These are phyloP conservation scores for Trichoderma koningii DNA, from an alignment of 2,329 filamentous ascomycete species.

Conservation along the genomic window DNA sequence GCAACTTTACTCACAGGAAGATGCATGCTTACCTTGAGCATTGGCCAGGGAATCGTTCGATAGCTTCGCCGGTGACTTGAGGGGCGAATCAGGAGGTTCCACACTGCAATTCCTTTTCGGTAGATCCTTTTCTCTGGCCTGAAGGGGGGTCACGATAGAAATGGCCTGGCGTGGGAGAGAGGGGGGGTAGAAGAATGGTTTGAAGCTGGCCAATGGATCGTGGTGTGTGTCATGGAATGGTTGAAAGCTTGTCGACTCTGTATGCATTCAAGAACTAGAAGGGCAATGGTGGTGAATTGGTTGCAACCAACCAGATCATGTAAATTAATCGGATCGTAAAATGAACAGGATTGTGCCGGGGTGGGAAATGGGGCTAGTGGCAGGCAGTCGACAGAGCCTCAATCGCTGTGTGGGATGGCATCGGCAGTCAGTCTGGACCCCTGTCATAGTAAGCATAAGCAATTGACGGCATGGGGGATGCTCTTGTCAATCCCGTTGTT, in stretches of 20 bases:
- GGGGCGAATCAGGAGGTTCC: not conserved
- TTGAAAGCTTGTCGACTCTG: no score
- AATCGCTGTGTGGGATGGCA: not conserved
- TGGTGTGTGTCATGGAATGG: not conserved
- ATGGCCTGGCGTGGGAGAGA: not conserved
- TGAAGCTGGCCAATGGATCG: not conserved
- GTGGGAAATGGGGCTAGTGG: not conserved
- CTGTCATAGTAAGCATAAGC: not conserved
- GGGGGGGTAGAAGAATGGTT: not conserved
- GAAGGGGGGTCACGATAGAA: not conserved
- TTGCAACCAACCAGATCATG: no score
- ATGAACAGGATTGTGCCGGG: not conserved
- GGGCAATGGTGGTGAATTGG: no score
- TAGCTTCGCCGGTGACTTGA: not conserved
- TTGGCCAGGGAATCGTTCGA: not conserved
- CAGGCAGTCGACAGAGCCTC: not conserved
- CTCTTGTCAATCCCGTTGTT: not conserved
- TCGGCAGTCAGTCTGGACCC: not conserved
- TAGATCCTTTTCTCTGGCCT: not conserved
- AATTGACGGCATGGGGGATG: not conserved
- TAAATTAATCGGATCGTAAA: not conserved
- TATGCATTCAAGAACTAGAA: no score
- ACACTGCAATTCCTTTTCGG: no score
- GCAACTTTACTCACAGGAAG: conserved; percentile 5
- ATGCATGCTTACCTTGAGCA: conserved; percentile 12